phyloP scores from a whole-genome alignment of 768 basidiomycete species.

The Trametes coccinea region DNA sequence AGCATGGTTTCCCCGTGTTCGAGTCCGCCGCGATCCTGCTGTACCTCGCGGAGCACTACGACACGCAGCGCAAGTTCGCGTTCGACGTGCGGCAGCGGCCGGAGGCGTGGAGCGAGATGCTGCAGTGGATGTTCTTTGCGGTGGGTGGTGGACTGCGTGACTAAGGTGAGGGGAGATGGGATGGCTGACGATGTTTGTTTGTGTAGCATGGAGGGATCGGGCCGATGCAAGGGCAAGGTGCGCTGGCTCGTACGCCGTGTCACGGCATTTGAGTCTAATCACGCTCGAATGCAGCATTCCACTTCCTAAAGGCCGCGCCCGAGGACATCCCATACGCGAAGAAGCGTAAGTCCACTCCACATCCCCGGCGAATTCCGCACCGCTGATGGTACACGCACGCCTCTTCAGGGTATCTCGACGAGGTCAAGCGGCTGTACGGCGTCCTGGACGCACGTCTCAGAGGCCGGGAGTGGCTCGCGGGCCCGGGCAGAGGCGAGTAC shows the following conservation, averaged over 20 bases:
- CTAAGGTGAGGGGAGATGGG: no score
- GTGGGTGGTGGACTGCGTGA: slow-evolving; percentile 35
- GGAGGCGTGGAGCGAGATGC: slow-evolving; percentile 64
- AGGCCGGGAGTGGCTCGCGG: slow-evolving; percentile 75
- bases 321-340: slow-evolving; percentile 71
- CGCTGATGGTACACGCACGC: not conserved
- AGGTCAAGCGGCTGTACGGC: slow-evolving; percentile 78
- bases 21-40: slow-evolving; percentile 82
- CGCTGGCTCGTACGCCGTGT: not conserved
- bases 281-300: slow-evolving; percentile 41
- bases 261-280: not conserved
- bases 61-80: slow-evolving; percentile 63
- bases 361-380: not conserved
- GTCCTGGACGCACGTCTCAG: slow-evolving; percentile 75
- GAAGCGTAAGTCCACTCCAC: slow-evolving; percentile 45
- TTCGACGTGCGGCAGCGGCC: slow-evolving; percentile 54
- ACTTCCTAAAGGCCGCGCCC: slow-evolving; percentile 63
- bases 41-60: slow-evolving; percentile 78
- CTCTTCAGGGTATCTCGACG: slow-evolving; percentile 66
- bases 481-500: slow-evolving; percentile 66
- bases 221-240: slow-evolving; percentile 77
- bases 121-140: slow-evolving; percentile 87
- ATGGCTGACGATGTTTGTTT: not conserved
- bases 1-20: slow-evolving; percentile 57
- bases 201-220: slow-evolving; percentile 73